Evolutionary conservation across 2,329 filamentous ascomycete species (phyloP), one percentile per base, ranked within the genome.

Genomic region (Periconia sp.): DNA sequence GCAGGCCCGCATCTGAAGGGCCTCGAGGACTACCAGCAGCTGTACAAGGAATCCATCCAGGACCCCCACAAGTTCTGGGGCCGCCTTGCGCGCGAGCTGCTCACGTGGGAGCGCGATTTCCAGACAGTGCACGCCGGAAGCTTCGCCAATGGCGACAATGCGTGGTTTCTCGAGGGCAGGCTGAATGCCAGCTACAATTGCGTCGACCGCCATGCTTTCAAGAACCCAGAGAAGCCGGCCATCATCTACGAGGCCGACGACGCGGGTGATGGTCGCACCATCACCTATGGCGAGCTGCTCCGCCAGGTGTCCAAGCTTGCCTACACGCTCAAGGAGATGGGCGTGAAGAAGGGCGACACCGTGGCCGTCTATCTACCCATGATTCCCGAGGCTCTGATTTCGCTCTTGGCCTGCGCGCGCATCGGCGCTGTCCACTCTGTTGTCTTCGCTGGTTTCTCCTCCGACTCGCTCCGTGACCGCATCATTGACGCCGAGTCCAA

Each of bases 211-310:
- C 92, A 97, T 73, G 94, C 94, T n/a, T 83, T 95, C 74, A 91
- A 92, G 75, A 85, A 96, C 74, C 94, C 94, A 34, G 78, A 97
- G 76, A 90, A 87, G 75, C 85, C 94, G 34, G 94, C 94, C 70
- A 95, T 99, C 75, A 96, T 97, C 76, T 99, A 97, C 78, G 94
- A 99, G 78, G 92, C 92, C 48, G 94, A 99, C 65, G 94, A 99
- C 74, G 83, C 87, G 29, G 80, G 75, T 40, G 88, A 95, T 68
- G 92, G 94, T 66, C 90, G 92, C 57, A 92, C 81, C 56, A 87
- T 99, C 71, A 94, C 89, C 54, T 99, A 97, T 63, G 83, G 87
- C 61, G 92, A 99, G 80, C 87, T 99, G 38, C 83, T 97, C 50
- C 86, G 91, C 53, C 84, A 99, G 72, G 92, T 99, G 37, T 96